Percentiles rank a stretch among this genome's conserved stretches.
These are phyloP conservation scores for Gentiana straminea DNA, from an alignment of 257 asterid species.

Conservation along the genomic window DNA sequence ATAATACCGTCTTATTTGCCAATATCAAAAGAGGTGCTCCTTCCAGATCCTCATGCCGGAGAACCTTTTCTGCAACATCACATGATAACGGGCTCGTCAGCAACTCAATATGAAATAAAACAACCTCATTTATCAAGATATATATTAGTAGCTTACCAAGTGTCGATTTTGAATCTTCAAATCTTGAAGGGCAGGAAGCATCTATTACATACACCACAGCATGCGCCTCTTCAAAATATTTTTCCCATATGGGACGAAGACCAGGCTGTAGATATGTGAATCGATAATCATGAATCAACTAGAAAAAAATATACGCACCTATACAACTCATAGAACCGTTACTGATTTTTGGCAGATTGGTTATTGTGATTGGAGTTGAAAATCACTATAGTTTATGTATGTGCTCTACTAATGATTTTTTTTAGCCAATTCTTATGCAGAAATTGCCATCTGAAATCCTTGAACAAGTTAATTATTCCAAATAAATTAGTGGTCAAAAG, in stretches of 20 bases:
- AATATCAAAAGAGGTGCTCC: conserved; percentile 80
- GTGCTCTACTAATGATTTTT: too few relatives aligned
- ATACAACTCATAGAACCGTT: not conserved
- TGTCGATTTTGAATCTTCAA: conserved; percentile 82
- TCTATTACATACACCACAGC: conserved; percentile 73
- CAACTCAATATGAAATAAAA: conserved; percentile 1
- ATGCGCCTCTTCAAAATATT: conserved; percentile 89
- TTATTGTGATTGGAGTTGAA: too few relatives aligned
- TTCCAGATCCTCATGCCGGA: conserved; percentile 78
- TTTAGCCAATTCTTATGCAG: too few relatives aligned
- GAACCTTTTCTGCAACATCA: conserved; percentile 59
- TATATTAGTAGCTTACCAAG: conserved; percentile 40
- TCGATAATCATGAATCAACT: not conserved
- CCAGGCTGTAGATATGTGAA: conserved; percentile 41
- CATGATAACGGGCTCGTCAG: not conserved
- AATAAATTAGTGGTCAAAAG: too few relatives aligned
- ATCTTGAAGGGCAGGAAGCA: conserved; percentile 69
- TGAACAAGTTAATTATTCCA: too few relatives aligned
- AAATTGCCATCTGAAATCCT: too few relatives aligned
- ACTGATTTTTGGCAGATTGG: too few relatives aligned
- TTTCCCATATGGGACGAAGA: conserved; percentile 92
- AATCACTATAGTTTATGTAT: too few relatives aligned
- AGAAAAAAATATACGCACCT: not conserved
- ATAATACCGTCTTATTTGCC: conserved; percentile 74
- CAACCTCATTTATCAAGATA: too few relatives aligned